These are phyloP conservation scores for Didymella lethalis DNA, from an alignment of 2,329 filamentous ascomycete genomes.

Conservation along the genomic window DNA sequence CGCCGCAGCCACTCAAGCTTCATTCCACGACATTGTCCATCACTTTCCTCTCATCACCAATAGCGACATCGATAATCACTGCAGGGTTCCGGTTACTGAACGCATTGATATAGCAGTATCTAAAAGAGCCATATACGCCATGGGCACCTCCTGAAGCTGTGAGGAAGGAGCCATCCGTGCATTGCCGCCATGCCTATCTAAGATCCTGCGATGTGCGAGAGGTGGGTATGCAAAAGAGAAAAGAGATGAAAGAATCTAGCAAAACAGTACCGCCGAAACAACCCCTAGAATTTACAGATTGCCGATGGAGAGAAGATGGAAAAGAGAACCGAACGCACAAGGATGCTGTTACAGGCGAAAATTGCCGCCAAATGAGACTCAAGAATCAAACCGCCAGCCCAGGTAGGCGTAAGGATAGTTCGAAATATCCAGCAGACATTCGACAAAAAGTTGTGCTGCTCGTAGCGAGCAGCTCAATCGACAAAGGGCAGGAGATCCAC, in stretches of 20 bases:
- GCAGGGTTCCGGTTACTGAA: background rate
- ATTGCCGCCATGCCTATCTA: slow-evolving; percentile 14
- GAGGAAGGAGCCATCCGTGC: slow-evolving; percentile 1
- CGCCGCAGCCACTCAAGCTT: slow-evolving; percentile 9
- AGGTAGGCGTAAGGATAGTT: background rate
- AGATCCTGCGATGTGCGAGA: slow-evolving; percentile 10
- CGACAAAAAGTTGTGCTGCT: background rate
- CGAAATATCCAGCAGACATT: background rate
- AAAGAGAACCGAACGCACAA: background rate
- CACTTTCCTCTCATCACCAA: background rate
- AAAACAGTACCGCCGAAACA: slow-evolving; percentile 4
- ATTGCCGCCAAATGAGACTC: background rate
- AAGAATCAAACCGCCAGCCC: background rate
- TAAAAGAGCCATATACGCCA: background rate
- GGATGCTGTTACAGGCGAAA: background rate
- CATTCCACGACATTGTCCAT: slow-evolving; percentile 9
- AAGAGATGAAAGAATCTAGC: slow-evolving; percentile 3
- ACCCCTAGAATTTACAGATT: background rate
- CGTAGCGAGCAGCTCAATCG: background rate
- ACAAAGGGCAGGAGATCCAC: background rate
- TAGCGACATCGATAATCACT: background rate
- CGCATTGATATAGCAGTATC: background rate
- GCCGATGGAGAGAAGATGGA: background rate
- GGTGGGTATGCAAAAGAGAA: slow-evolving; percentile 11
- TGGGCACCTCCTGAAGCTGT: background rate